These are phyloP conservation scores for Trichophyton simii DNA, from an alignment of 2,329 filamentous ascomycete species.

Conservation along the genomic window DNA sequence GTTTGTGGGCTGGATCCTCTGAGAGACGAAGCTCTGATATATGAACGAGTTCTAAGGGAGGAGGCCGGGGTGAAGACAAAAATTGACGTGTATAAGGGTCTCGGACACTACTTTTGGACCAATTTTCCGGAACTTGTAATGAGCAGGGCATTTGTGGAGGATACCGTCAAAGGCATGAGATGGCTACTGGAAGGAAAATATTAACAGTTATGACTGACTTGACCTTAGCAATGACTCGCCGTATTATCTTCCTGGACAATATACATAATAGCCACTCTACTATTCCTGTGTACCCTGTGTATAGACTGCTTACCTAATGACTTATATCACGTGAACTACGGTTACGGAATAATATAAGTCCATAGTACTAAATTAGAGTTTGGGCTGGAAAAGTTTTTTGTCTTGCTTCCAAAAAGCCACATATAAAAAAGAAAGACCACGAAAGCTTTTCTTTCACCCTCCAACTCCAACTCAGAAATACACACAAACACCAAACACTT, in stretches of 20 bases:
- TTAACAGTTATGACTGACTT: neutral
- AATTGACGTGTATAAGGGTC: neutral
- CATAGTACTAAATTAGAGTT: neutral
- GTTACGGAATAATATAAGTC: neutral
- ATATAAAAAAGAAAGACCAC: conserved; percentile 1
- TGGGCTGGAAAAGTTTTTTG: neutral
- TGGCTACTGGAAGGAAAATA: neutral
- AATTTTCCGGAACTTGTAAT: neutral
- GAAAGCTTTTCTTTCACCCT: neutral
- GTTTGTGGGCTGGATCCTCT: conserved; percentile 2
- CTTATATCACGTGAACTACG: neutral
- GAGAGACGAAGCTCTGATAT: conserved; percentile 2
- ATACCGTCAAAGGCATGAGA: neutral
- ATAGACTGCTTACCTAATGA: too few relatives aligned
- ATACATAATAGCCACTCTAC: neutral
- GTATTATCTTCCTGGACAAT: neutral
- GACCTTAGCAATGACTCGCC: neutral
- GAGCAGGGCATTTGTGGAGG: neutral
- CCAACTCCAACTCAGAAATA: neutral
- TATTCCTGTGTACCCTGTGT: too few relatives aligned
- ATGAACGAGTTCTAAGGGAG: neutral
- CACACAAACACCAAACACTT: neutral
- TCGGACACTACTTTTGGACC: conserved; percentile 1
- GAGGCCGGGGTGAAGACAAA: neutral
- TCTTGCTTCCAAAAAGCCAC: neutral